phyloP scores from a whole-genome alignment of 208 protist species.

The Trichomonas tenax region DNA sequence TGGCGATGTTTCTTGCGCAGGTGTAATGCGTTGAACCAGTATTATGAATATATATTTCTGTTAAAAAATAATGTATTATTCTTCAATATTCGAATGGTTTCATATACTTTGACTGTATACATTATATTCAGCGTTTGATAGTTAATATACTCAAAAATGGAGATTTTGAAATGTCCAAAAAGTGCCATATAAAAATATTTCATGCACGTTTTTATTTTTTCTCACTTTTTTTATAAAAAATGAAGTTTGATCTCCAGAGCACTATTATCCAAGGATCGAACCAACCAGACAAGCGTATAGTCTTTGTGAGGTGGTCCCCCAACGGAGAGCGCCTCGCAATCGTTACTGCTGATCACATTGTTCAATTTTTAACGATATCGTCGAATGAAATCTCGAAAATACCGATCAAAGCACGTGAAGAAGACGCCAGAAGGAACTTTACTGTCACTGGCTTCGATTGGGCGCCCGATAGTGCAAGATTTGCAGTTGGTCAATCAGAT shows the following conservation, averaged over 20 bases:
- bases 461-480: neutral
- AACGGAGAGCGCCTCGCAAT: neutral
- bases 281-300: neutral
- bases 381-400: neutral
- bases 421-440: neutral
- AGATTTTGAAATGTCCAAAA: no score
- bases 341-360: neutral
- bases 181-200: no score
- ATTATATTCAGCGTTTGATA: no score
- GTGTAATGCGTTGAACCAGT: no score
- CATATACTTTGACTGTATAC: no score
- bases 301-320: neutral
- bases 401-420: neutral
- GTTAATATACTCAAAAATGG: no score
- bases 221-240: neutral
- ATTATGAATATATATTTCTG: no score
- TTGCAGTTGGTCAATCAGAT: slow-evolving; percentile 18
- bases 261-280: neutral
- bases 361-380: neutral
- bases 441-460: neutral
- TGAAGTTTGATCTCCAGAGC: neutral
- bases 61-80: no score
- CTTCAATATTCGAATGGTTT: no score
- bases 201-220: neutral
- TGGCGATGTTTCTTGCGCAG: no score